Base-by-base conservation (phyloP, 139 green algal genomes). In the Eudorina sp. region DNA sequence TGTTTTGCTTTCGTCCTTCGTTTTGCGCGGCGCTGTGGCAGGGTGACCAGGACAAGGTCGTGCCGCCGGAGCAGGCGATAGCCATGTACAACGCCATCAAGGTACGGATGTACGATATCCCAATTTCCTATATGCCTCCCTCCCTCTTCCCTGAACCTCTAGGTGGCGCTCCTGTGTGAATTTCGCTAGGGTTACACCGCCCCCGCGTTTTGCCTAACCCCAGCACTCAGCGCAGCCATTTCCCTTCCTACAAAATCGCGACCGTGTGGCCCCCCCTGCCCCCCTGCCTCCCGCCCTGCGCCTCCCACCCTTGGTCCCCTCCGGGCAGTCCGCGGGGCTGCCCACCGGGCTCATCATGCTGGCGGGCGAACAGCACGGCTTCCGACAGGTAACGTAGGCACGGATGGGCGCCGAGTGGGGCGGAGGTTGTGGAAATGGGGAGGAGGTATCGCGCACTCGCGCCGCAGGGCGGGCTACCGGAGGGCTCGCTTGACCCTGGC, bases 311-410 rank as follows among this genome's bases (percentile, higher is more conserved):
- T 68, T 68, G 21, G 14, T 68, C 70, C 38, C 21, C 25, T 19
- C 41, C 41, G 23, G 13, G 6, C 79, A 86, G 80, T 89, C 62
- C 4, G 92, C 94, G 29, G 94, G 94, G 11, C 45, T 98, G 48
- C 90, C 94, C 34, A 96, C 94, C 25, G 95, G 94, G 7, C 93
- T 98, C 51, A 92, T 97, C 13, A 93, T 98, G 94, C 96, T 95
- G 88, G 80, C 94, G 81, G 94, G 95, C 7, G 96, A 98, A 90
- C 92, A 97, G 82, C 96, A 98, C 75, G 96, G 96, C 43, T 98
- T 98, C 92, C 80, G 96, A 0, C 87, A 94, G 88, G 82, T 88
- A 27, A n/a, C n/a, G n/a, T n/a, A n/a, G n/a, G n/a, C n/a, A n/a
- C n/a, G n/a, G n/a, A n/a, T n/a, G n/a, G n/a, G n/a, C n/a, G n/a